Percentiles rank a stretch among this genome's conserved stretches.
These are phyloP conservation scores for Jackrogersella multiformis DNA, from an alignment of 495 filamentous ascomycete genomes.

Conservation along the genomic window DNA sequence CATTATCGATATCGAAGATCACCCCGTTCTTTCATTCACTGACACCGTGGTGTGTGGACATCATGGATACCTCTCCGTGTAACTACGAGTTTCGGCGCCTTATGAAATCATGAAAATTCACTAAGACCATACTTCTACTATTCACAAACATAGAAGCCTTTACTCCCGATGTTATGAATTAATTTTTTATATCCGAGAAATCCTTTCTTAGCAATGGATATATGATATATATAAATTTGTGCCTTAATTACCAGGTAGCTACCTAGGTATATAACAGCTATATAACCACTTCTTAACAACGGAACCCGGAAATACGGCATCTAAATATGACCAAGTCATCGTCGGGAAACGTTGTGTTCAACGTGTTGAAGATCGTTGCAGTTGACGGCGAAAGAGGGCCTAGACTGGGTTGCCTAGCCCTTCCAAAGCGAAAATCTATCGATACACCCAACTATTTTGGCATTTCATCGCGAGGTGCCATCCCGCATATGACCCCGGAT, in stretches of 20 bases:
- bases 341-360: constrained; percentile 45
- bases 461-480: constrained; percentile 78
- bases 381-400: constrained; percentile 48
- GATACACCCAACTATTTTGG: constrained; percentile 85
- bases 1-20: neutral
- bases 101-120: constrained; percentile 15
- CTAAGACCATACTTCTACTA: neutral
- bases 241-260: neutral
- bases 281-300: neutral
- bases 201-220: no score
- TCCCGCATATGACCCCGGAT: constrained; percentile 92
- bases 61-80: neutral
- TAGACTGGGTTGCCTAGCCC: constrained; percentile 69
- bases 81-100: constrained; percentile 11
- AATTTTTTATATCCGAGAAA: neutral
- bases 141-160: neutral
- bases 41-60: constrained; percentile 16
- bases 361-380: constrained; percentile 49
- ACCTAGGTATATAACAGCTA: neutral
- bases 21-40: neutral
- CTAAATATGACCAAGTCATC: constrained; percentile 22
- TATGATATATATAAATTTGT: neutral
- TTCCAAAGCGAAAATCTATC: constrained; percentile 67
- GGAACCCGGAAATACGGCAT: neutral
- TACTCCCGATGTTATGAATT: no score